Base-by-base conservation (phyloP, 2,329 filamentous ascomycete genomes). In the Gremmenia infestans region DNA sequence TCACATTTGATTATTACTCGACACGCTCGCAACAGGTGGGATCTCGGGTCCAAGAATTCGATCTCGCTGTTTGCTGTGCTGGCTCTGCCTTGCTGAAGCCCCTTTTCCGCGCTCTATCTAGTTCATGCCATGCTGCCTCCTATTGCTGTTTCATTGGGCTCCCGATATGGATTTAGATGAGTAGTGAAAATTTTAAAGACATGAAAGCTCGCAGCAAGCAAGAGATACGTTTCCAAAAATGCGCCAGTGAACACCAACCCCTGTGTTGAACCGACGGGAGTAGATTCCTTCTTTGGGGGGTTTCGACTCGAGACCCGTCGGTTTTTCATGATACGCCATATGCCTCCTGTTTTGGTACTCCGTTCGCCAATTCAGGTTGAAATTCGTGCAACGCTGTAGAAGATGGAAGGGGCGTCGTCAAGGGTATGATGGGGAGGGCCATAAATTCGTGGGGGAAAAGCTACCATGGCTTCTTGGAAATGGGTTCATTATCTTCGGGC, bases 281-380 rank as follows among this genome's bases (percentile, higher is more conserved):
- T 48, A 55, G 58, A 50, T 40, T 40, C 48, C 42, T 50, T 35
- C 46, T 46, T 40, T 50, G 22, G 36, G n/a, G 39, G 50, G 25
- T 50, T 40, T 50, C 35, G 28, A 32, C 42, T 48, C 32, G 37
- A 48, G 45, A 32, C 54, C 45, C 37, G 49, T 56, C 53, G 46
- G 28, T 54, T 55, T 50, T 56, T 60, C 55, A 60, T 47, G 45
- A 53, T 65, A 65, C 65, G 66, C 65, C 65, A 56, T 63, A 61
- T 65, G 63, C 64, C 60, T 63, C 50, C 9, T 67, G 59, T 69
- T 68, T 68, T 68, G 62, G 57, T 65, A 68, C 67, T 68, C 67
- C 67, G 50, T 69, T 68, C 67, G 67, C 67, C 67, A 56, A 59
- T 45, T 59, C 48, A 61, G 60, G 47, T 63, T 60, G 60, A 60